Percentiles rank a stretch among this genome's conserved stretches.
Conservation (phyloP, 768 basidiomycete species). For the Trametes sanguinea region DNA sequence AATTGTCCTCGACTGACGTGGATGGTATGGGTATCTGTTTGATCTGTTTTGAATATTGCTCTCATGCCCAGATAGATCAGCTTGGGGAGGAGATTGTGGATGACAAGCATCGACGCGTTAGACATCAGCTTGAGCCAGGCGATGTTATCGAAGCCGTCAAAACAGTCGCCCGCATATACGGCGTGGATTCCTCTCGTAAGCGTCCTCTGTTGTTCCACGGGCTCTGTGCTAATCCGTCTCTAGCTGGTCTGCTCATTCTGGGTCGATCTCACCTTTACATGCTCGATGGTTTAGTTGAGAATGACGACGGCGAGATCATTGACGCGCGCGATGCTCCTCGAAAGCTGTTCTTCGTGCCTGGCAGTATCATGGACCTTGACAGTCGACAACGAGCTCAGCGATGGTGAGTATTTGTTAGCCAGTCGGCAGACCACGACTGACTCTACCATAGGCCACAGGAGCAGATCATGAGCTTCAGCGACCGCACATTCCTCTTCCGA, state of each 20-base stretch:
- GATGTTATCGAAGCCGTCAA: conserved; percentile 86
- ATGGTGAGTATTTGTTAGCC: conserved; percentile 54
- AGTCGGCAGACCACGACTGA: not conserved
- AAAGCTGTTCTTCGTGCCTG: conserved; percentile 80
- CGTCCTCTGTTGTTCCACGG: conserved; percentile 2
- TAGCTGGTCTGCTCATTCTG: conserved; percentile 86
- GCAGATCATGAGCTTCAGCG: conserved; percentile 75
- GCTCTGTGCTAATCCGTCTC: not conserved
- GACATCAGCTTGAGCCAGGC: conserved; percentile 85
- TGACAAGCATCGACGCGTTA: conserved; percentile 84
- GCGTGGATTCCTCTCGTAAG: conserved; percentile 91
- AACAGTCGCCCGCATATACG: conserved; percentile 85
- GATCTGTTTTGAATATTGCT: not conserved
- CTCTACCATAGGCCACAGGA: conserved; percentile 64
- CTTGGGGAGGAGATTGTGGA: conserved; percentile 79
- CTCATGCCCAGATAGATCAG: conserved; percentile 42
- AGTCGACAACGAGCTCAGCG: conserved; percentile 79
- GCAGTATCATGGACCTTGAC: conserved; percentile 78
- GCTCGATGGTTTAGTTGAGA: conserved; percentile 86
- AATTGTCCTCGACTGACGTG: conserved; percentile 61
- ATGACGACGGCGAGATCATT: conserved; percentile 84
- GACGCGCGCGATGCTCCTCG: conserved; percentile 85
- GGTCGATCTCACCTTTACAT: conserved; percentile 87
- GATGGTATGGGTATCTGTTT: conserved; percentile 46
- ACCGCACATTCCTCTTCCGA: conserved; percentile 85